These are phyloP conservation scores for Phytophthora crassamura DNA, from an alignment of 352 stramenopile genomes.

Conservation along the genomic window DNA sequence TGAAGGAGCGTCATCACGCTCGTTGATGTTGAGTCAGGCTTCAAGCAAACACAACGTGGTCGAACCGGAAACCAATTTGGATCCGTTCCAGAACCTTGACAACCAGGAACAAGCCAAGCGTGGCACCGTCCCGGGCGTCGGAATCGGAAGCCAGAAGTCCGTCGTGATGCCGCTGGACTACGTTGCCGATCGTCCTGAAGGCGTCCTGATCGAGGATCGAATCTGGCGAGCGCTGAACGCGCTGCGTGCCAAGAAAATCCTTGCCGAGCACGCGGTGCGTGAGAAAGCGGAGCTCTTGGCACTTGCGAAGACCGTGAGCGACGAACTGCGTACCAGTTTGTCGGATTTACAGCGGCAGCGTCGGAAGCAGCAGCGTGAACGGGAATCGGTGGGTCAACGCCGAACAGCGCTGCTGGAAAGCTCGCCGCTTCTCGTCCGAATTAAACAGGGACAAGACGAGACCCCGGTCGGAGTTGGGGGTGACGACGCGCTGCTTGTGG, in stretches of 20 bases:
- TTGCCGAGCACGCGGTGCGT: conserved; percentile 56
- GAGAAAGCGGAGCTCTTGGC: conserved; percentile 65
- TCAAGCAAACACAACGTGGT: conserved; percentile 30
- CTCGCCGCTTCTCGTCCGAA: conserved; percentile 81
- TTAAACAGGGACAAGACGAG: conserved; percentile 94
- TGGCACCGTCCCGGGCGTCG: conserved; percentile 5
- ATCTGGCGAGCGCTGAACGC: conserved; percentile 74
- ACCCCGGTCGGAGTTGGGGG: conserved; percentile 57
- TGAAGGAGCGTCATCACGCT: conserved; percentile 40
- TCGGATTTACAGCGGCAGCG: conserved; percentile 46
- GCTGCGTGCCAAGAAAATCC: conserved; percentile 70
- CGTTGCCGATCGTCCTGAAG: conserved; percentile 69
- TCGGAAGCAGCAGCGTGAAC: conserved; percentile 38
- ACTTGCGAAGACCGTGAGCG: conserved; percentile 51
- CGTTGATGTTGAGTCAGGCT: conserved; percentile 33
- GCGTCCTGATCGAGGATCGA: conserved; percentile 65
- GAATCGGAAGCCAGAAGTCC: conserved; percentile 13
- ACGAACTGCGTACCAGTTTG: conserved; percentile 59
- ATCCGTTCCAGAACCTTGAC: conserved; percentile 79
- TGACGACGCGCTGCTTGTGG: conserved; percentile 83
- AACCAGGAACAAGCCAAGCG: conserved; percentile 20
- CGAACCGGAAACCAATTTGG: conserved; percentile 58
- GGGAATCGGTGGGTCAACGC: conserved; percentile 10
- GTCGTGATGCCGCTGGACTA: conserved; percentile 77
- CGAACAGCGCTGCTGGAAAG: conserved; percentile 37